A percentile compares a stretch with the other conserved stretches of the same genome.
phyloP scores from a whole-genome alignment of 2,329 filamentous ascomycete genomes.

The Venturiaceae sp. region DNA sequence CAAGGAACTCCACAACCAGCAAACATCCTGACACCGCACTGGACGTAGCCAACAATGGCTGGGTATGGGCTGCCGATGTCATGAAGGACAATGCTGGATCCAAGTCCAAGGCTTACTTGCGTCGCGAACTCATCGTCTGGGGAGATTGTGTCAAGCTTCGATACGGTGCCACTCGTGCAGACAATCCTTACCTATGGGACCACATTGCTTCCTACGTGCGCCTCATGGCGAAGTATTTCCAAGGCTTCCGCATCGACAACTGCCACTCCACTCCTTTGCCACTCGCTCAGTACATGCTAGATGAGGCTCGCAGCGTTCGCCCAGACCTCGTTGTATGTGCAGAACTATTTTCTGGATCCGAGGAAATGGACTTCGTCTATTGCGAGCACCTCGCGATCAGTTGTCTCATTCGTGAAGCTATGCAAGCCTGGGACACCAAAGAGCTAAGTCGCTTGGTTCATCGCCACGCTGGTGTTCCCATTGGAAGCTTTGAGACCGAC shows the following conservation, averaged over 20 bases:
- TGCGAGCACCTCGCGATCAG: slow-evolving; percentile 87
- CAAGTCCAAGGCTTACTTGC: slow-evolving; percentile 83
- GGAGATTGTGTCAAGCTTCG: slow-evolving; percentile 96
- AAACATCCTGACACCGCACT: slow-evolving; percentile 68
- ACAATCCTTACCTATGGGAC: slow-evolving; percentile 91
- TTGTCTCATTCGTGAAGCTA: slow-evolving; percentile 88
- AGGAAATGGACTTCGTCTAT: slow-evolving; percentile 93
- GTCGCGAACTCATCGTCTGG: slow-evolving; percentile 94
- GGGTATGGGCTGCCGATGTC: slow-evolving; percentile 97
- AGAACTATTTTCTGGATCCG: slow-evolving; percentile 90
- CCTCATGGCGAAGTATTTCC: slow-evolving; percentile 89
- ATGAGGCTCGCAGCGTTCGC: slow-evolving; percentile 80
- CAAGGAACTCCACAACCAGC: slow-evolving; percentile 65
- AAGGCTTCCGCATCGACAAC: slow-evolving; percentile 94
- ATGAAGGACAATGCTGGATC: slow-evolving; percentile 89
- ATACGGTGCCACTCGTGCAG: slow-evolving; percentile 69
- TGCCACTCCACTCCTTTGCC: slow-evolving; percentile 93
- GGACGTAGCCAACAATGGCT: slow-evolving; percentile 89
- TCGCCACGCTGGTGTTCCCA: slow-evolving; percentile 83
- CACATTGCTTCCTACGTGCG: slow-evolving; percentile 91
- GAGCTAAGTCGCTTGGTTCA: slow-evolving; percentile 91
- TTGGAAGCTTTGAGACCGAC: slow-evolving; percentile 95
- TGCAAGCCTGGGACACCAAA: slow-evolving; percentile 95
- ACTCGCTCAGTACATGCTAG: slow-evolving; percentile 88
- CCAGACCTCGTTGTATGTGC: slow-evolving; percentile 88